Base-by-base conservation (phyloP, 495 filamentous ascomycete species). In the Hypoxylon trugodes region DNA sequence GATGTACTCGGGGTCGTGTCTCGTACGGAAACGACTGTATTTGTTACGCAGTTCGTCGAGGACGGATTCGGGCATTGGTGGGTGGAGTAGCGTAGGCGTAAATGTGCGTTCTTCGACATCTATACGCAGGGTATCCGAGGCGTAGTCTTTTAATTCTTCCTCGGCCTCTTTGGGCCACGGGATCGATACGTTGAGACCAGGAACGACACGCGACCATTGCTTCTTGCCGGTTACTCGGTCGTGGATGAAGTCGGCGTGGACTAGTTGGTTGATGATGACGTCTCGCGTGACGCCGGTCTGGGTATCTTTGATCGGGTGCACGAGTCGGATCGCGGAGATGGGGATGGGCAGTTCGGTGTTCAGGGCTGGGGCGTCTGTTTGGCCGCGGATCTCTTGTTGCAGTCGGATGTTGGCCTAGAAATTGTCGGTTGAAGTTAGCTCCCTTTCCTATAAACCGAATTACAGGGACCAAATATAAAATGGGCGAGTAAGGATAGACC, bases 1-100 rank as follows among this genome's bases (percentile, higher is more conserved):
- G 26, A 90, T 70, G 73, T 87, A 91, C 68, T 86, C 84, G 52
- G 77, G 76, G 32, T 93, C 89, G 73, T 97, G 93, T 19, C 93
- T 78, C 36, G 84, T 90, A 62, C 94, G 84, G 87, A 92, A 96
- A 60, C 84, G 86, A 59, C 84, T 87, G 84, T 89, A 97, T 66
- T 89, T 90, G 76, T 89, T 89, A 60, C 95, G 82, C 71, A 97
- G 80, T 80, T 98, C 94, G 73, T 97, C 90, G 62, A 98, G 83
- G 26, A 97, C 84, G 21, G 71, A 78, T 40, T 77, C 73, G 21
- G 95, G 92, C 81, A 97, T 90, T n/a, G 94, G 94, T 13, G 89
- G 81, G 9, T 79, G 72, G 2, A 90, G 76, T 9, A 97, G 74
- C 10, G 87, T 90, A 0, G 93, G 93, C 8, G 86, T 75, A 76